These are phyloP conservation scores for Stenogyne calaminthoides DNA, from an alignment of 305 asterid genomes.

Conservation along the genomic window DNA sequence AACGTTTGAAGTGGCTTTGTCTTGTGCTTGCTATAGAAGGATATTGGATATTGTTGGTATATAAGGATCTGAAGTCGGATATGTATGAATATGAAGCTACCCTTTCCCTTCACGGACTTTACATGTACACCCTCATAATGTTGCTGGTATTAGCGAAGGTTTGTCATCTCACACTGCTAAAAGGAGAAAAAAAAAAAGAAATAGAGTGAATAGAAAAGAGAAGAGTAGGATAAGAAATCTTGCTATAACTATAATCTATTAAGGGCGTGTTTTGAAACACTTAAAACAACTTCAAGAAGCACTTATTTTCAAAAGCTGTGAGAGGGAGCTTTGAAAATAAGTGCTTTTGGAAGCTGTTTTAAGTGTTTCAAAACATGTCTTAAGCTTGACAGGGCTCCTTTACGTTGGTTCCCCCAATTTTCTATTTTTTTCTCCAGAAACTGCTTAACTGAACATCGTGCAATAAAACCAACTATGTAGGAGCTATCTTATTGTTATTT, in stretches of 20 bases:
- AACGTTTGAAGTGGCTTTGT: background rate
- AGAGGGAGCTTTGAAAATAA: too few relatives aligned
- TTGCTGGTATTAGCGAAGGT: constrained; percentile 8
- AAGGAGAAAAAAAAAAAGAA: background rate
- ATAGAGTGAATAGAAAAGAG: background rate
- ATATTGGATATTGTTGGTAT: background rate
- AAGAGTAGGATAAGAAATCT: background rate
- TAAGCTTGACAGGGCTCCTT: constrained; percentile 1
- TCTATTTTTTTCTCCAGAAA: background rate
- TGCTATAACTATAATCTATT: background rate
- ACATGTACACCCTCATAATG: constrained; percentile 6
- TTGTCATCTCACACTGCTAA: background rate
- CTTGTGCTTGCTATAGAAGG: constrained; percentile 12
- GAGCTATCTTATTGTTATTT: background rate
- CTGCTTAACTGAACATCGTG: background rate
- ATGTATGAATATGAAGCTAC: constrained; percentile 1
- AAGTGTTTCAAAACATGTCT: too few relatives aligned
- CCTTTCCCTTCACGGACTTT: constrained; percentile 15
- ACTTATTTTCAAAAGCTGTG: too few relatives aligned
- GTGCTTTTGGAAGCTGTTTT: too few relatives aligned
- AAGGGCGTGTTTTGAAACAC: too few relatives aligned
- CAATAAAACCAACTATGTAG: background rate
- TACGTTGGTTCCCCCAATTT: background rate
- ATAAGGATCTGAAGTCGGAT: background rate
- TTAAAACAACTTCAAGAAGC: too few relatives aligned